A percentile compares a stretch with the other conserved stretches of the same genome.
These are phyloP conservation scores for Pleurotus pulmonarius DNA, from an alignment of 768 basidiomycete species.

Conservation along the genomic window DNA sequence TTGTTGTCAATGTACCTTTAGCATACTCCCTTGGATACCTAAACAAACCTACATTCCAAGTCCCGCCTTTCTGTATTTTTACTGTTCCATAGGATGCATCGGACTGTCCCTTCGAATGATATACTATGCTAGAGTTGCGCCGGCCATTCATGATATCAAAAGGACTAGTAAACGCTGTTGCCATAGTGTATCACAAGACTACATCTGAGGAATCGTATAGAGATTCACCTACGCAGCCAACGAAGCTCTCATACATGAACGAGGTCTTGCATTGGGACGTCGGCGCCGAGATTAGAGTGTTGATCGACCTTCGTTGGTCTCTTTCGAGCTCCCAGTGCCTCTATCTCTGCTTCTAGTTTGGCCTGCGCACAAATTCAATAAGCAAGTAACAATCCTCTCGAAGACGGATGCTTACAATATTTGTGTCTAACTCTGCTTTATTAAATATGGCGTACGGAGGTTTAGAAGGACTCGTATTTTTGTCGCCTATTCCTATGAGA, in stretches of 20 bases:
- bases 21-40: too few species aligned
- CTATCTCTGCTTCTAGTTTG: constrained; percentile 58
- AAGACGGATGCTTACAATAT: constrained; percentile 38
- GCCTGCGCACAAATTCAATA: constrained; percentile 28
- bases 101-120: too few species aligned
- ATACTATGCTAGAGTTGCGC: too few species aligned
- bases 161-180: too few species aligned
- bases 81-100: too few species aligned
- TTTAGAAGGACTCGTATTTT: constrained; percentile 31
- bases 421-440: constrained; percentile 50
- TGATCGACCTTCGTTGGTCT: constrained; percentile 12
- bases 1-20: too few species aligned
- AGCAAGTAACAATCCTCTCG: too few species aligned
- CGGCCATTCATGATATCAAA: too few species aligned
- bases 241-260: not conserved
- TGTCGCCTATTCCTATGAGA: constrained; percentile 33
- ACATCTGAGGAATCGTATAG: too few species aligned
- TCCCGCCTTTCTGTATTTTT: too few species aligned
- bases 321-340: constrained; percentile 37
- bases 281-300: constrained; percentile 18
- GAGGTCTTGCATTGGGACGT: not conserved
- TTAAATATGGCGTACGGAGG: constrained; percentile 61
- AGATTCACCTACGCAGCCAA: not conserved
- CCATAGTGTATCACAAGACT: too few species aligned
- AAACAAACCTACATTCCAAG: too few species aligned